phyloP scores from a whole-genome alignment of 805 yeast genomes.

The Suhomyces sp. region DNA sequence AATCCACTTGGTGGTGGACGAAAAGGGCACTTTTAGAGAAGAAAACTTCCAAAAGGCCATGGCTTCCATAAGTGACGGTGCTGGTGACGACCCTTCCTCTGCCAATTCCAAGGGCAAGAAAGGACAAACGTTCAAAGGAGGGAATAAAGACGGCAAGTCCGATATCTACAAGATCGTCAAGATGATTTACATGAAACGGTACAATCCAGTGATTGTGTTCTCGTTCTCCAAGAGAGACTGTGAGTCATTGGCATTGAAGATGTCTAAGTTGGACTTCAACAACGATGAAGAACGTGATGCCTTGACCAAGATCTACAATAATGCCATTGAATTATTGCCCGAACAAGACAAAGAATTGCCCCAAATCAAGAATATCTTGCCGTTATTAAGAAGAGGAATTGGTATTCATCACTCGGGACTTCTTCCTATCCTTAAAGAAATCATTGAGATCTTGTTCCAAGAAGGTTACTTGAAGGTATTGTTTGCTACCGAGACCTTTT shows the following conservation, averaged over 20 bases:
- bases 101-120: conserved; percentile 62
- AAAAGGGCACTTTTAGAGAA: conserved; percentile 92
- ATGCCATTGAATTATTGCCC: conserved; percentile 84
- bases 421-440: conserved; percentile 88
- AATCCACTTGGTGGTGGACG: conserved; percentile 95
- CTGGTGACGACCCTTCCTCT: conserved; percentile 80
- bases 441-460: conserved; percentile 93
- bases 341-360: conserved; percentile 91
- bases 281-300: conserved; percentile 92
- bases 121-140: conserved; percentile 86
- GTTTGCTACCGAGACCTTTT: conserved; percentile 97
- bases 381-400: conserved; percentile 88
- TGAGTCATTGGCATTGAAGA: conserved; percentile 87
- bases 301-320: conserved; percentile 81
- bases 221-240: conserved; percentile 98
- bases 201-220: conserved; percentile 96
- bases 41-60: conserved; percentile 98
- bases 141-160: conserved; percentile 68
- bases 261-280: conserved; percentile 94
- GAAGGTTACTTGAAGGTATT: conserved; percentile 93
- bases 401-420: conserved; percentile 98
- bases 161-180: conserved; percentile 96
- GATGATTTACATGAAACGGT: conserved; percentile 95
- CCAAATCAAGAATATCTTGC: conserved; percentile 88
- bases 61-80: conserved; percentile 81